Evolutionary conservation across 1,284 basidiomycete species (phyloP).

Genomic region (Trichosporon asahii): DNA sequence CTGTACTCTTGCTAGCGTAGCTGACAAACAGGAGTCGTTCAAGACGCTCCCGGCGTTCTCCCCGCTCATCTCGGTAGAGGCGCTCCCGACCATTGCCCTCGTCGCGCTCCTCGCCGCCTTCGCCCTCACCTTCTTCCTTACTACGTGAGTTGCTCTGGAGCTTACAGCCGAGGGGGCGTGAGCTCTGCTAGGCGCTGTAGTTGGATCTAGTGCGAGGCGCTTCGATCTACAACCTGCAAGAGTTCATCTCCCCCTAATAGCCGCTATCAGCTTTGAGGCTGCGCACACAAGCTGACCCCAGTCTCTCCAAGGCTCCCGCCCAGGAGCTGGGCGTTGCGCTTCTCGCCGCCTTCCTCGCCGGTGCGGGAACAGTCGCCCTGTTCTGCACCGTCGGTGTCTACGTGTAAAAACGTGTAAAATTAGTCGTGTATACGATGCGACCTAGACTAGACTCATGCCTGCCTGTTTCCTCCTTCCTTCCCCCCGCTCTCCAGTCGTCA

Average conservation of each 20-base stretch:
- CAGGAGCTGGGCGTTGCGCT: constrained; percentile 64
- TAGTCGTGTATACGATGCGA: background rate
- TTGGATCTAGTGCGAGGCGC: too few relatives aligned
- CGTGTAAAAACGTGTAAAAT: constrained; percentile 67
- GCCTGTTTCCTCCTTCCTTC: background rate
- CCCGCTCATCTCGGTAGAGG: constrained; percentile 62
- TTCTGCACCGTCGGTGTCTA: constrained; percentile 84
- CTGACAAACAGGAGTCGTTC: constrained; percentile 57
- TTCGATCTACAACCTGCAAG: too few relatives aligned
- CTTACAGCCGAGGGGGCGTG: too few relatives aligned
- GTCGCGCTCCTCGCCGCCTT: constrained; percentile 70
- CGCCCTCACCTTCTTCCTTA: constrained; percentile 77
- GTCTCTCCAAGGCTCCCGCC: constrained; percentile 20
- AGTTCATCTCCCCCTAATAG: too few relatives aligned
- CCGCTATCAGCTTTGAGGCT: too few relatives aligned
- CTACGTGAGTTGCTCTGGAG: constrained; percentile 79
- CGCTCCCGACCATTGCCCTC: constrained; percentile 71
- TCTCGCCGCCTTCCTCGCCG: constrained; percentile 70
- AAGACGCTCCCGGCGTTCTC: constrained; percentile 61
- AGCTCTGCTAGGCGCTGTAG: too few relatives aligned
- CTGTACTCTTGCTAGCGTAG: background rate
- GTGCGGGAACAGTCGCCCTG: constrained; percentile 78
- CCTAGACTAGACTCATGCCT: background rate
- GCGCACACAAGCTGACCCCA: constrained; percentile 12
- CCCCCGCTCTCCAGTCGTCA: too few relatives aligned